A percentile compares a stretch with the other conserved stretches of the same genome.
Evolutionary conservation across 148 eudicot species (phyloP).

Genomic region (Pharnaceum exiguum): DNA sequence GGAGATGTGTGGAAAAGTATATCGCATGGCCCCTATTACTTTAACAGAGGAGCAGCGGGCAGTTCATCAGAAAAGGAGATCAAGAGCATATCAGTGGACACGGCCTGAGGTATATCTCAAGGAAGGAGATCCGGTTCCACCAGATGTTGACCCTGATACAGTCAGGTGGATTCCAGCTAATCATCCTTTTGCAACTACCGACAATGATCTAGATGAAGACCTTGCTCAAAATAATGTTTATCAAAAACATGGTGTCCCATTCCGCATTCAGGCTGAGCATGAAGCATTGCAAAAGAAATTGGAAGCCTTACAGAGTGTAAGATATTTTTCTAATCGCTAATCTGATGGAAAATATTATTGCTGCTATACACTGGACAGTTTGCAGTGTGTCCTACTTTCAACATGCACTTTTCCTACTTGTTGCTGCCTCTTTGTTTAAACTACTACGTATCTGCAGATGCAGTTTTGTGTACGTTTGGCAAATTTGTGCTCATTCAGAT

Average conservation of each 20-base stretch:
- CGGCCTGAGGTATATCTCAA: slow-evolving; percentile 84
- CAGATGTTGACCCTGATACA: slow-evolving; percentile 93
- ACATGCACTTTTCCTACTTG: too few species aligned
- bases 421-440: too few species aligned
- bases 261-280: slow-evolving; percentile 95
- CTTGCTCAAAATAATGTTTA: slow-evolving; percentile 90
- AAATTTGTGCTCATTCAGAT: too few species aligned
- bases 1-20: slow-evolving; percentile 97
- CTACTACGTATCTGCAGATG: too few species aligned
- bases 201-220: slow-evolving; percentile 85
- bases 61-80: slow-evolving; percentile 88
- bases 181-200: slow-evolving; percentile 97
- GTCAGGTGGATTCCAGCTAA: slow-evolving; percentile 98
- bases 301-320: slow-evolving; percentile 89
- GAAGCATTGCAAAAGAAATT: slow-evolving; percentile 93
- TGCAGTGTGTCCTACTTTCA: too few species aligned
- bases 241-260: slow-evolving; percentile 95
- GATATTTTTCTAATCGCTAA: slow-evolving; percentile 17
- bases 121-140: slow-evolving; percentile 93
- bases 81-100: slow-evolving; percentile 98
- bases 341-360: not conserved
- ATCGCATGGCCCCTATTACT: slow-evolving; percentile 80
- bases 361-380: too few species aligned
- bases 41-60: slow-evolving; percentile 77
- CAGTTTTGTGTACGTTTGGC: too few species aligned